Percentiles rank a stretch among this genome's conserved stretches.
Conservation (phyloP, 305 asterid species). For the Ruellia speciosa region DNA sequence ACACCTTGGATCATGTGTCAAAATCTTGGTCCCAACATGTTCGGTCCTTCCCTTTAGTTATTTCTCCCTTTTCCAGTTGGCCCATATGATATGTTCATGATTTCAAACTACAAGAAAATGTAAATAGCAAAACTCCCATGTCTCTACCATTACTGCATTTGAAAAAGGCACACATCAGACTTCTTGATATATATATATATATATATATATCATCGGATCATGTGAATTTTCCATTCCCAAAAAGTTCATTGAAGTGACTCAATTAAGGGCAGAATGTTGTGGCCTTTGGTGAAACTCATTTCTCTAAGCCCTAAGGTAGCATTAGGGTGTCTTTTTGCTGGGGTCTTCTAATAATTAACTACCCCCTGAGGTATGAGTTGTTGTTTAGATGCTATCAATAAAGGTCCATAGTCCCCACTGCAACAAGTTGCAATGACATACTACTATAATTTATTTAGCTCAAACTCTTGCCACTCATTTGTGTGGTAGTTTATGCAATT, state of each 20-base stretch:
- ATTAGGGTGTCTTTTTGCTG: background rate
- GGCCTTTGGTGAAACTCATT: conserved; percentile 1
- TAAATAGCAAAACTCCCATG: conserved; percentile 4
- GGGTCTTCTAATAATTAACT: conserved; percentile 14
- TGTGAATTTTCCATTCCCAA: conserved; percentile 7
- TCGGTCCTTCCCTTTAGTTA: conserved; percentile 19
- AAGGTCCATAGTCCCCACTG: conserved; percentile 24
- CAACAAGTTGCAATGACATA: conserved; percentile 20
- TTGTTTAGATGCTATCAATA: conserved; percentile 1
- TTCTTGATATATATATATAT: background rate
- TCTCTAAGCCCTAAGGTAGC: conserved; percentile 12
- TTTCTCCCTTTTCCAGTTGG: conserved; percentile 26
- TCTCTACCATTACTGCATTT: conserved; percentile 17
- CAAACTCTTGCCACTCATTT: background rate
- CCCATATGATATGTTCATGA: conserved; percentile 33
- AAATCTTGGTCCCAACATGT: conserved; percentile 61
- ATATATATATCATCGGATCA: conserved; percentile 3
- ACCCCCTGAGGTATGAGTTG: conserved; percentile 17
- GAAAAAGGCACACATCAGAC: conserved; percentile 12
- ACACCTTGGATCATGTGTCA: conserved; percentile 82
- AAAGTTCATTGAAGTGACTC: conserved; percentile 4
- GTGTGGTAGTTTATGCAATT: background rate
- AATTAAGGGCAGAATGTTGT: background rate
- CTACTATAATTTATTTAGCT: too few species aligned
- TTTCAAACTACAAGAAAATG: conserved; percentile 11